phyloP scores from a whole-genome alignment of 129 eudicot genomes.

The Deinandra increscens region DNA sequence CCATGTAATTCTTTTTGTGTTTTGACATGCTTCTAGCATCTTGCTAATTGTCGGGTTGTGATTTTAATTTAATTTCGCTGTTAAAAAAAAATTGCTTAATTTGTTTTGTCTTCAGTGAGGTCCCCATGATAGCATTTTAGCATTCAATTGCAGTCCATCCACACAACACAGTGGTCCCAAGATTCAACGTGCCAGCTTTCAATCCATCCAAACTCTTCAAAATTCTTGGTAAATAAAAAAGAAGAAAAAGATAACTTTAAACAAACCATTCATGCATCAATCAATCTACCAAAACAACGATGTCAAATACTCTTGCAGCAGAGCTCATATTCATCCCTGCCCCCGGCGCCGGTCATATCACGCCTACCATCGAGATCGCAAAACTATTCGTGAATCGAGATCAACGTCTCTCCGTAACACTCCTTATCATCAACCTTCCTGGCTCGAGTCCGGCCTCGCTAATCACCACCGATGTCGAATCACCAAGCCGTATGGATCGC shows the following conservation, averaged over 20 bases:
- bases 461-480: background rate
- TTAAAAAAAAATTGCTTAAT: too few species aligned
- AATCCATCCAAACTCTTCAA: too few species aligned
- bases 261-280: constrained; percentile 3
- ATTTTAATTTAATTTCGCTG: too few species aligned
- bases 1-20: too few species aligned
- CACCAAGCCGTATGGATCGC: background rate
- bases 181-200: too few species aligned
- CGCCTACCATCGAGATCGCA: constrained; percentile 42
- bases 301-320: constrained; percentile 13
- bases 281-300: background rate
- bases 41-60: too few species aligned
- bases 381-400: constrained; percentile 35
- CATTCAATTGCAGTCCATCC: too few species aligned
- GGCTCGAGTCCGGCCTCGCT: background rate
- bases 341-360: constrained; percentile 42
- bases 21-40: too few species aligned
- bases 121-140: too few species aligned
- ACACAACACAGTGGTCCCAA: too few species aligned
- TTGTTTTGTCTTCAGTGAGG: too few species aligned
- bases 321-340: constrained; percentile 43
- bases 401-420: constrained; percentile 21
- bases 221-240: too few species aligned
- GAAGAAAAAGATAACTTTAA: background rate
- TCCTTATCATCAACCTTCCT: constrained; percentile 16